Evolutionary conservation across 352 stramenopile genomes (phyloP), one percentile per base, ranked within the genome.

Genomic region (Globisporangium apiculatum): DNA sequence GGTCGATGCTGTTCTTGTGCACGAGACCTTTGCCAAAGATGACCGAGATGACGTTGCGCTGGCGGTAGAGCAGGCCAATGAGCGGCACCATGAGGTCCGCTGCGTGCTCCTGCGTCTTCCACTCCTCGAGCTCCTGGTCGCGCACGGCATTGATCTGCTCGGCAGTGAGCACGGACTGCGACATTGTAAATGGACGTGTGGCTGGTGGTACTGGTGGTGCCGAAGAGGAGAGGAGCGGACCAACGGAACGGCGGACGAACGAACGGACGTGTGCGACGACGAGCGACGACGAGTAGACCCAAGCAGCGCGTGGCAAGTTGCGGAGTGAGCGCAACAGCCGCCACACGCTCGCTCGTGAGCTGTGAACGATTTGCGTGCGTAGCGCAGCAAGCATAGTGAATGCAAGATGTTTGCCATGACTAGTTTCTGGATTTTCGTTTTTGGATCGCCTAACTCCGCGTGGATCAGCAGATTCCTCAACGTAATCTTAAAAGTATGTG

Each of bases 1-100:
- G 67, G 37, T 94, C 84, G 51, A 91, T 86, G 63, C 75, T 86
- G 72, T 89, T 90, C 64, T 91, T 89, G 73, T 92, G 84, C 46
- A 91, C 81, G 58, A 90, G 76, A 0, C 80, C 80, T 59, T 91
- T 91, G 76, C 76, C 79, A 58, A 92, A 94, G 51, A 91, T 71
- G 60, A 87, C 84, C 61, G 68, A 83, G 66, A 94, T 81, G 36
- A 90, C 78, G 66, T 92, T 94, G 65, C 76, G 73, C 62, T 88
- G 76, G 48, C 84, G 84, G 67, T 94, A 94, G 57, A 94, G 79
- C 17, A 78, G 71, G 11, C 84, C 84, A 51, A 91, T 79, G 68
- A 92, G 76, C 68, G 83, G 83, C 57, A 93, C 76, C 80, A 93
- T 93, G 57, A 83, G 69, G 66, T 93, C 83, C 15, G 80, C 80